Evolutionary conservation across 2,329 filamentous ascomycete species (phyloP), one percentile per base, ranked within the genome.

Genomic region (Tolypocladium cylindrosporum): DNA sequence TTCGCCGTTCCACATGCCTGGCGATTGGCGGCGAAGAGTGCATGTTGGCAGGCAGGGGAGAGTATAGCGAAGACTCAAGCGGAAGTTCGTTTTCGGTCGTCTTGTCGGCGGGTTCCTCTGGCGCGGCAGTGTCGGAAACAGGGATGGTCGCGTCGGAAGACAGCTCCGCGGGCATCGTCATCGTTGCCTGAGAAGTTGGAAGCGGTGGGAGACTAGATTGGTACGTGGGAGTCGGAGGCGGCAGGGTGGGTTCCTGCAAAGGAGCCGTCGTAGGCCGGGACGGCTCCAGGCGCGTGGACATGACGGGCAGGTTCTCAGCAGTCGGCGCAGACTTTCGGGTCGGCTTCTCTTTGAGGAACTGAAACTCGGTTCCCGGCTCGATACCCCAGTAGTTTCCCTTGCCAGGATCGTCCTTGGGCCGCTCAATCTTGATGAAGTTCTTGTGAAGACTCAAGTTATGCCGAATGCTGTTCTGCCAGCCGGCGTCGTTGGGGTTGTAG

Each of bases 381-480:
- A 99, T 96, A 50, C 86, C 85, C 94, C 94, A 97, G 76, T 97
- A 97, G 73, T 96, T 93, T 50, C 94, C 94, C 74, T 97, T 97
- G 66, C 94, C 94, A 3, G 93, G 92, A 67, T 97, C 94, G 69
- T 97, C 92, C 78, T 97, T 97, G 58, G 92, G 91, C 59, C 94
- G 84, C 72, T 97, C 92, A 68, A 96, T 89, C 76, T 97, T 97
- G 70, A 92, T 86, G 69, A 97, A 97, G 53, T 90, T 90, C 75
- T 97, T 97, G 79, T 97, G 96, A 51, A 99, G 79, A 69, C 92
- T 97, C 40, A 99, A 84, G 66, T 99, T 99, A 74, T 99, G 94
- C 40, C 94, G 89, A 71, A 99, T 99, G 76, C 94, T 97, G 74
- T 99, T 99, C 74, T 97, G 93, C 94, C 94, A 99, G 62, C 94